These are phyloP conservation scores for Neltuma alba DNA, from an alignment of 306 rosid genomes.

Conservation along the genomic window DNA sequence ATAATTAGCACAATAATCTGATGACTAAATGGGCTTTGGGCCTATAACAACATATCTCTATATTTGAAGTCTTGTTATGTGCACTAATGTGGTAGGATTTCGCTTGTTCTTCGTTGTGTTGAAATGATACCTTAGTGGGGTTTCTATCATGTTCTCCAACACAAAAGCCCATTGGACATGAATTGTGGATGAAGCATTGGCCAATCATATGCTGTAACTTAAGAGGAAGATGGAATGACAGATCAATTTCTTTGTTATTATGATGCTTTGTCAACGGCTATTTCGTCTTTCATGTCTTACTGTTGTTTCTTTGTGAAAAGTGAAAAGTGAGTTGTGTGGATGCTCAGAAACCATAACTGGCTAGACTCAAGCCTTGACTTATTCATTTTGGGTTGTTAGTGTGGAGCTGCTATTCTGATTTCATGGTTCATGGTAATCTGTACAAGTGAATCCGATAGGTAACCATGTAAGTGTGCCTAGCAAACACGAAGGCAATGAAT, in stretches of 20 bases:
- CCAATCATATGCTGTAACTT: neutral
- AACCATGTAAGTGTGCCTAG: neutral
- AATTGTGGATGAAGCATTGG: neutral
- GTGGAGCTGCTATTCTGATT: neutral
- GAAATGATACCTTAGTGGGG: neutral
- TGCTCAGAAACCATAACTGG: constrained; percentile 5
- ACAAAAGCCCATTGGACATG: neutral
- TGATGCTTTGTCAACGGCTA: neutral
- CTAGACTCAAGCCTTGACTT: neutral
- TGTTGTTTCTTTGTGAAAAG: constrained; percentile 16
- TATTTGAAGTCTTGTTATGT: neutral
- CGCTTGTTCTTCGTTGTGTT: neutral
- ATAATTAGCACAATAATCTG: too few relatives aligned
- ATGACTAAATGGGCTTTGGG: too few relatives aligned
- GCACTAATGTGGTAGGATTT: neutral
- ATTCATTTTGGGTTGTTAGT: constrained; percentile 6
- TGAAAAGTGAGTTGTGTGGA: neutral
- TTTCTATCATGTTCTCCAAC: neutral
- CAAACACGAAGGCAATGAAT: neutral
- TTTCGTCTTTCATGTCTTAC: neutral
- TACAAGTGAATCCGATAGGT: neutral
- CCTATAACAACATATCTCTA: too few relatives aligned
- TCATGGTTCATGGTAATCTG: neutral
- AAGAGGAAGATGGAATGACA: neutral
- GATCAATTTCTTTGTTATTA: neutral